phyloP scores from a whole-genome alignment of 768 basidiomycete species.

The Agrocybe pediades region DNA sequence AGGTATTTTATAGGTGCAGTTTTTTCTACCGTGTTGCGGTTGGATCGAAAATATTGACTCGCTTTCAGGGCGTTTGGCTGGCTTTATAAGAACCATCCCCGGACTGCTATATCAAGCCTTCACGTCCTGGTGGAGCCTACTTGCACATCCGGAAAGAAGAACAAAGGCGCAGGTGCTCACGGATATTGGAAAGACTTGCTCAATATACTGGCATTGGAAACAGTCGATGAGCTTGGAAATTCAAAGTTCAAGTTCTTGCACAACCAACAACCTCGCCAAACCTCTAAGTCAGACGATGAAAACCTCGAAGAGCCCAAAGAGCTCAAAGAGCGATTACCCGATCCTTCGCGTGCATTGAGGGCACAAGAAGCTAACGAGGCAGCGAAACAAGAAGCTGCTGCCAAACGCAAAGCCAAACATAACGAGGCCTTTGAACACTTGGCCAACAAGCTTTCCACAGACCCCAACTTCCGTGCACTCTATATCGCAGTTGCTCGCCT shows the following conservation, averaged over 20 bases:
- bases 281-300: background rate
- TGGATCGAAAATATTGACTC: background rate
- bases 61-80: constrained; percentile 56
- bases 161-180: constrained; percentile 36
- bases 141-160: constrained; percentile 36
- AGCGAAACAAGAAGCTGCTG: constrained; percentile 23
- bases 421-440: constrained; percentile 35
- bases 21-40: constrained; percentile 20
- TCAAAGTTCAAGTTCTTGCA: constrained; percentile 31
- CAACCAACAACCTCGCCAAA: constrained; percentile 13
- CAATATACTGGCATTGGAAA: constrained; percentile 64
- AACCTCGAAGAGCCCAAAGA: constrained; percentile 1
- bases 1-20: constrained; percentile 53
- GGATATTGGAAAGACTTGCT: constrained; percentile 81
- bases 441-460: constrained; percentile 38
- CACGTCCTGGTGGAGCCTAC: constrained; percentile 53
- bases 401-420: constrained; percentile 22
- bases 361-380: constrained; percentile 13
- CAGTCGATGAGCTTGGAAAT: constrained; percentile 47
- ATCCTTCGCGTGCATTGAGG: constrained; percentile 25
- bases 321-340: constrained; percentile 16
- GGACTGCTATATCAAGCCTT: constrained; percentile 68
- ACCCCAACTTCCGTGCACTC: constrained; percentile 59
- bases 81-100: constrained; percentile 69
- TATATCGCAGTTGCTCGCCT: constrained; percentile 64